Evolutionary conservation across 225 moss, liverwort and hornwort species (phyloP), one percentile per base, ranked within the genome.

Genomic region (Climacium dendroides): DNA sequence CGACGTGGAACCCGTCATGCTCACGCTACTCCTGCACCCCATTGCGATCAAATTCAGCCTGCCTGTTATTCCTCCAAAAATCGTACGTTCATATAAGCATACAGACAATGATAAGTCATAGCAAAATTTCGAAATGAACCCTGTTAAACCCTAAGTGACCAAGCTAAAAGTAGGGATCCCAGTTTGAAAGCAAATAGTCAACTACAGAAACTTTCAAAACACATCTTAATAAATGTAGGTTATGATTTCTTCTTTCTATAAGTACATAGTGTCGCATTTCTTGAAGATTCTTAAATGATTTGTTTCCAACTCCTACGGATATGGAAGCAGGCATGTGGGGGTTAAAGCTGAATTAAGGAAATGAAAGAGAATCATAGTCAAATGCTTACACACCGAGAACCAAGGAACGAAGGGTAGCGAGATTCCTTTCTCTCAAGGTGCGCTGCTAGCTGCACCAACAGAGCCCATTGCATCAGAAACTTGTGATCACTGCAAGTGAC

Each of bases 371-470:
- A 15, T 28, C 61, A 18, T n/a, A 87, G 75, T 47, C 69, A 19
- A 82, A 79, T 59, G 83, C 80, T 74, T 89, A 64, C 85, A 82
- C 78, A 97, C 96, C 96, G 94, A 67, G 96, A 96, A 39, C 94
- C 96, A 60, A 96, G 91, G 60, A 97, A 96, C 37, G 97, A 97
- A 74, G 97, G 97, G 87, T 97, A 97, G 2, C 95, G 94, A 52
- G 92, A 96, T 83, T 97, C 97, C 87, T 87, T 94, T 24, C 95
- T 82, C 87, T 96, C 96, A 62, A 97, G 91, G 80, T 97, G 96
- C 61, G 94, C 94, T 12, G 96, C 93, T 18, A 97, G 94, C 94
- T 94, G 90, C 90, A 86, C 54, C 39, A 57, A 53, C 60, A 81
- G 28, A 62, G 70, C 26, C 71, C 85, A 82, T 71, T 81, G 62